phyloP scores from a whole-genome alignment of 108 stramenopile species.

The Fistulifera solaris region DNA sequence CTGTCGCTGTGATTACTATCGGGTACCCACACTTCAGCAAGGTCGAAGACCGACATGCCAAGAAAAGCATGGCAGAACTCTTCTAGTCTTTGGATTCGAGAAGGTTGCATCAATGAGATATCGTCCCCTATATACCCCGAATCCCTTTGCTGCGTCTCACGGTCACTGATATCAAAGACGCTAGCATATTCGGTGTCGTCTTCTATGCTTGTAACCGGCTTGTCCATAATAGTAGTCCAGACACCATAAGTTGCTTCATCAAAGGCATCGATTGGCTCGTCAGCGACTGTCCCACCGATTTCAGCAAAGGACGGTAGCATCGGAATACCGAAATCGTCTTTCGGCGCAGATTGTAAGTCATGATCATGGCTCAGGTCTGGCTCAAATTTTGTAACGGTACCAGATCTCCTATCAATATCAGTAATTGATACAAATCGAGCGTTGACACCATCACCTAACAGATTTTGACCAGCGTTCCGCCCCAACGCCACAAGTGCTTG shows the following conservation, averaged over 20 bases:
- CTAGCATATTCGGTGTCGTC: not conserved
- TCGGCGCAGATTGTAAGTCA: constrained; percentile 47
- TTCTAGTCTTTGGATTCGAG: constrained; percentile 61
- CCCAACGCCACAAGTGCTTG: not conserved
- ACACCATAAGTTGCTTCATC: constrained; percentile 85
- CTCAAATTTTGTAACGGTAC: constrained; percentile 1
- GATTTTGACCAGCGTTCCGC: constrained; percentile 7
- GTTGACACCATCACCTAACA: constrained; percentile 61
- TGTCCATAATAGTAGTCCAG: constrained; percentile 83
- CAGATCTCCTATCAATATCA: constrained; percentile 19
- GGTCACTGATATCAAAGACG: not conserved
- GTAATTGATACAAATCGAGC: constrained; percentile 75
- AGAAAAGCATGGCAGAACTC: constrained; percentile 89
- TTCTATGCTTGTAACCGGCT: constrained; percentile 2
- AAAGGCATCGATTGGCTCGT: constrained; percentile 43
- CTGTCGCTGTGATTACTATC: constrained; percentile 21
- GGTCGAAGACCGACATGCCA: constrained; percentile 91
- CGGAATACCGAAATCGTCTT: constrained; percentile 78
- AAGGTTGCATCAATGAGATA: constrained; percentile 21
- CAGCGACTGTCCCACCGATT: constrained; percentile 17
- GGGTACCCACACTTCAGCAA: constrained; percentile 87
- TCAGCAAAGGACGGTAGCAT: constrained; percentile 59
- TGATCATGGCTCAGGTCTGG: constrained; percentile 34
- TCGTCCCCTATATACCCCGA: constrained; percentile 3
- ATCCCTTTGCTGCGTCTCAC: not conserved